Percentiles rank a stretch among this genome's conserved stretches.
phyloP scores from a whole-genome alignment of 2,329 filamentous ascomycete species.

The Botrytis elliptica region DNA sequence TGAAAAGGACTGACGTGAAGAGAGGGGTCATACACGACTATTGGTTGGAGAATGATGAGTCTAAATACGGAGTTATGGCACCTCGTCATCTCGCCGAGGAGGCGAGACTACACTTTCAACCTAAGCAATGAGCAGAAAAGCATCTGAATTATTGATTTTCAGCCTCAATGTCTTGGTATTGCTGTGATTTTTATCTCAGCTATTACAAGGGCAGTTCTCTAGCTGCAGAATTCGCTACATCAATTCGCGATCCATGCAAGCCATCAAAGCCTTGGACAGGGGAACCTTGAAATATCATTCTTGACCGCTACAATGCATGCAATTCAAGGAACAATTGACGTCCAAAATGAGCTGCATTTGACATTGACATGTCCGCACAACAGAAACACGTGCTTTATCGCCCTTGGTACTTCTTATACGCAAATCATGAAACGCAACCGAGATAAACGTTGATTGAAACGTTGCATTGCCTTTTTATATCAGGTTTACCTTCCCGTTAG shows the following conservation, averaged over 20 bases:
- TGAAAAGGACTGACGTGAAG: slow-evolving; percentile 35
- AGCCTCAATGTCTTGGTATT: slow-evolving; percentile 17
- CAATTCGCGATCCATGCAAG: slow-evolving; percentile 15
- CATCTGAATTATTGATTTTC: slow-evolving; percentile 10
- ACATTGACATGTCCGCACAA: slow-evolving; percentile 12
- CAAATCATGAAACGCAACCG: slow-evolving; percentile 8
- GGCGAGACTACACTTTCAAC: slow-evolving; percentile 31
- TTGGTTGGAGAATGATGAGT: slow-evolving; percentile 40
- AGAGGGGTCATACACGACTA: slow-evolving; percentile 40
- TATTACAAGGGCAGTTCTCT: slow-evolving; percentile 18
- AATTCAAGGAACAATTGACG: background rate
- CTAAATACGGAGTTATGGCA: slow-evolving; percentile 41
- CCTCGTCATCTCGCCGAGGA: slow-evolving; percentile 40
- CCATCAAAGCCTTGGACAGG: background rate
- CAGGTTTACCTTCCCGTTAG: background rate
- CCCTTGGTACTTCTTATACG: background rate
- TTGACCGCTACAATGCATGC: slow-evolving; percentile 18
- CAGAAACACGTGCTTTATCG: slow-evolving; percentile 11
- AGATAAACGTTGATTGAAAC: slow-evolving; percentile 12
- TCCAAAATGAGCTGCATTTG: slow-evolving; percentile 8
- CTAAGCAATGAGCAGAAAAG: background rate
- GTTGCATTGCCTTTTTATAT: slow-evolving; percentile 4
- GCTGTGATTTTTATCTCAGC: background rate
- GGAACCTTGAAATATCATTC: background rate
- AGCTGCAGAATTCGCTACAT: slow-evolving; percentile 13